Evolutionary conservation across 139 green algal species (phyloP).

Genomic region (Micractinium sp.): DNA sequence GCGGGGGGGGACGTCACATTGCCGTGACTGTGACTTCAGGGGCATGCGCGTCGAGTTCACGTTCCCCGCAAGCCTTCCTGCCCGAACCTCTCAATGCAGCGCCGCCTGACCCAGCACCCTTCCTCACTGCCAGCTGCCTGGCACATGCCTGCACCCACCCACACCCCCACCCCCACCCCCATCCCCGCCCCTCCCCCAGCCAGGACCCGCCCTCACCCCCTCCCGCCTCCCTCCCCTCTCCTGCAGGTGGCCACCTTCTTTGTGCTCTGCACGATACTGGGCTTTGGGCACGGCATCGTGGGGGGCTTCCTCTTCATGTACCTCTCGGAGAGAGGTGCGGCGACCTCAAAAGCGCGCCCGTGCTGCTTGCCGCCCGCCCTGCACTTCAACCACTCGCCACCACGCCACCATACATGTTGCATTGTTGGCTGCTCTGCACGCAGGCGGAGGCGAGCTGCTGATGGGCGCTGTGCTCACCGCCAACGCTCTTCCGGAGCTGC

Average conservation of each 20-base stretch:
- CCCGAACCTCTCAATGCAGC: no score
- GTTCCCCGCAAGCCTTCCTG: no score
- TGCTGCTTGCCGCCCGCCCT: no score
- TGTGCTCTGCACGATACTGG: slow-evolving; percentile 14
- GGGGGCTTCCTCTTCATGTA: slow-evolving; percentile 40
- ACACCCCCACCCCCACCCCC: background rate
- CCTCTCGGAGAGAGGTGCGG: slow-evolving; percentile 20
- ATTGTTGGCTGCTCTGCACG: no score
- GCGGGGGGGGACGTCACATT: no score
- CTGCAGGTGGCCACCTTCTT: slow-evolving; percentile 32
- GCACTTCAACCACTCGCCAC: background rate
- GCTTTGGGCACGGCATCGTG: slow-evolving; percentile 39
- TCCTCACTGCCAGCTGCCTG: no score
- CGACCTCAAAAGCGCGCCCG: background rate
- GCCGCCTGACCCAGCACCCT: no score
- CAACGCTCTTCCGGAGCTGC: slow-evolving; percentile 28
- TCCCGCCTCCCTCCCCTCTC: background rate
- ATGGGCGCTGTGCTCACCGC: slow-evolving; percentile 38
- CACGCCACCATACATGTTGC: background rate
- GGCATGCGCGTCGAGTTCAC: no score
- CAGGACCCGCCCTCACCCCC: background rate
- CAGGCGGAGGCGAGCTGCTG: slow-evolving; percentile 32
- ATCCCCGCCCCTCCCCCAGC: background rate
- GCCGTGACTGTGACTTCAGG: background rate
- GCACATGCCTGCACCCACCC: background rate